Evolutionary conservation across 2,329 filamentous ascomycete species (phyloP).

Genomic region (Aschersonia sp.): DNA sequence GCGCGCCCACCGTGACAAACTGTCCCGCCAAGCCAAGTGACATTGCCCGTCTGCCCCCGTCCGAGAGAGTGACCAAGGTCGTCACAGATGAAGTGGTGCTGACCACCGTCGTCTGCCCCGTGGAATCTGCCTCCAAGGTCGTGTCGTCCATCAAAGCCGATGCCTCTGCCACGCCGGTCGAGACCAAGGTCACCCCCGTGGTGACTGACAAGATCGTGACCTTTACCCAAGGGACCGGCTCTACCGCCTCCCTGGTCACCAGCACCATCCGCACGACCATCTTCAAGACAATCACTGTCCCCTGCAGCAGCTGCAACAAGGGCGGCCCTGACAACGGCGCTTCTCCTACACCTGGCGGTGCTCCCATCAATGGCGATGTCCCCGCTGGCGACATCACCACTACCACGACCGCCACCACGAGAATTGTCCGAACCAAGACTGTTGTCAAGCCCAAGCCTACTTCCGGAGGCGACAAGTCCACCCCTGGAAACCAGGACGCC

Average conservation of each 20-base stretch:
- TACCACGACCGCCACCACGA: constrained; percentile 22
- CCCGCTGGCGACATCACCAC: constrained; percentile 15
- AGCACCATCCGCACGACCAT: constrained; percentile 29
- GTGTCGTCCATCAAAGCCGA: constrained; percentile 23
- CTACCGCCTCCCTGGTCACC: constrained; percentile 18
- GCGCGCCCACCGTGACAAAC: constrained; percentile 42
- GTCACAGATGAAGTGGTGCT: constrained; percentile 24
- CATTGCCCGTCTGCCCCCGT: constrained; percentile 19
- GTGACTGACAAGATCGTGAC: constrained; percentile 19
- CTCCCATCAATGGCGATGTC: too few relatives aligned
- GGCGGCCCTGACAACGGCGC: constrained; percentile 5
- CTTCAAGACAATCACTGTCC: constrained; percentile 20
- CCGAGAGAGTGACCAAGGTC: constrained; percentile 16
- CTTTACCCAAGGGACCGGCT: constrained; percentile 18
- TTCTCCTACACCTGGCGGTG: not conserved
- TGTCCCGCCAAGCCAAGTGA: constrained; percentile 25
- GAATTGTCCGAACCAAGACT: constrained; percentile 20
- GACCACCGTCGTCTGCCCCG: constrained; percentile 30
- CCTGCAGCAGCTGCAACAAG: constrained; percentile 7
- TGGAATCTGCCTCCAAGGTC: constrained; percentile 24
- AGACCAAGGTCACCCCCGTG: constrained; percentile 13
- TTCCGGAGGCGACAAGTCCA: constrained; percentile 4
- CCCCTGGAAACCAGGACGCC: too few relatives aligned
- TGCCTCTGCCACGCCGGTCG: constrained; percentile 17
- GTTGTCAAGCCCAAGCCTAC: constrained; percentile 9